phyloP scores from a whole-genome alignment of 352 stramenopile species.

The Blastocystis sp. region DNA sequence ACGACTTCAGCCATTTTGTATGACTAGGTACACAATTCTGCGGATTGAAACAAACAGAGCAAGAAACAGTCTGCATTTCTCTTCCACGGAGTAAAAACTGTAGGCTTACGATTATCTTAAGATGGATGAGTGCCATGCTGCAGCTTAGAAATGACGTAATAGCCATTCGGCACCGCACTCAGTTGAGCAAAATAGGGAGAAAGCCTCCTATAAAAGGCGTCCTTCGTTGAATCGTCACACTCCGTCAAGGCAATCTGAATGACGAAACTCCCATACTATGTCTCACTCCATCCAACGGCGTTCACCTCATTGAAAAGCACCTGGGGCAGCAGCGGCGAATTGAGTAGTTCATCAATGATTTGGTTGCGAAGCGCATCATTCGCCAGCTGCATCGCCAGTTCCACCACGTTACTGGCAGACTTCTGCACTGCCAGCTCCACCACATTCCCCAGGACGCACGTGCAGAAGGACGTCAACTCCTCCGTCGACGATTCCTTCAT shows the following conservation, averaged over 20 bases:
- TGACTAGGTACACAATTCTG: neutral
- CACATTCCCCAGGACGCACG: slow-evolving; percentile 80
- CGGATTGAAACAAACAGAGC: neutral
- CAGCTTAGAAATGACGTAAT: slow-evolving; percentile 46
- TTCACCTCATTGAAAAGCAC: slow-evolving; percentile 19
- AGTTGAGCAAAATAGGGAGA: slow-evolving; percentile 81
- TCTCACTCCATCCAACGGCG: neutral
- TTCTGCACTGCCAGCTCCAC: slow-evolving; percentile 93
- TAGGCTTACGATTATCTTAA: neutral
- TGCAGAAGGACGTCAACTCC: slow-evolving; percentile 63
- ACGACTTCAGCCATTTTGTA: neutral
- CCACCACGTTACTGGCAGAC: slow-evolving; percentile 96
- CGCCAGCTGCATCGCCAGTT: slow-evolving; percentile 93
- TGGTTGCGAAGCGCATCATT: slow-evolving; percentile 76
- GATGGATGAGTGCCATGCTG: neutral
- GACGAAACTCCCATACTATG: slow-evolving; percentile 95
- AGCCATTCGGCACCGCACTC: neutral
- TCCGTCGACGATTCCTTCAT: slow-evolving; percentile 73
- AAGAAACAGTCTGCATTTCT: neutral
- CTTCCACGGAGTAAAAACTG: neutral
- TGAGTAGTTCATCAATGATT: slow-evolving; percentile 78
- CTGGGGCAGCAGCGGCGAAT: neutral
- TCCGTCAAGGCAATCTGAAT: slow-evolving; percentile 91
- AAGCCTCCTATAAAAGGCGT: slow-evolving; percentile 88
- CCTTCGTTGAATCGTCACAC: slow-evolving; percentile 85